A percentile compares a stretch with the other conserved stretches of the same genome.
phyloP scores from a whole-genome alignment of 2,329 filamentous ascomycete genomes.

The Aspergillus sp. region DNA sequence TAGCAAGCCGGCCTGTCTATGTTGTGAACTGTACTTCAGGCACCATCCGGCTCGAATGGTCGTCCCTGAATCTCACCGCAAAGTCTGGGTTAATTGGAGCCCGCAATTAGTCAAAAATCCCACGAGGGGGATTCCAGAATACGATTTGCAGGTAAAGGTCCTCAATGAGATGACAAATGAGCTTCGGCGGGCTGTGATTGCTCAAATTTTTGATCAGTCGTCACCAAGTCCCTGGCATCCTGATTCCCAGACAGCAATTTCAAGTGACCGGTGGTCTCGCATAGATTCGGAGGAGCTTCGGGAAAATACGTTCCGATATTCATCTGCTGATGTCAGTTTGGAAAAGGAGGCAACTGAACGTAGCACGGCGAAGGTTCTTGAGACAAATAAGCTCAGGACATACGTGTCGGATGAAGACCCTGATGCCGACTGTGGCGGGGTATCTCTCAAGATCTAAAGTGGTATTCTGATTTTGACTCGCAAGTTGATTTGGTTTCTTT shows the following conservation, averaged over 20 bases:
- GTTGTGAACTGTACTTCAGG: conserved; percentile 43
- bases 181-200: conserved; percentile 25
- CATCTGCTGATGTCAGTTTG: not conserved
- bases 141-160: conserved; percentile 20
- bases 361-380: not conserved
- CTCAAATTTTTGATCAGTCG: conserved; percentile 25
- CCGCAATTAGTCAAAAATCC: conserved; percentile 24
- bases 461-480: not conserved
- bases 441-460: conserved; percentile 2
- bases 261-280: conserved; percentile 5
- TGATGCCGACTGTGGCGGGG: conserved; percentile 9
- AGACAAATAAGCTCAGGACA: not conserved
- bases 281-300: conserved; percentile 4
- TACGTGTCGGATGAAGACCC: conserved; percentile 6
- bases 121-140: conserved; percentile 14
- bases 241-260: conserved; percentile 18
- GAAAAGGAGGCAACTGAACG: not conserved
- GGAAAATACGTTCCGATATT: not conserved
- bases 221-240: conserved; percentile 24
- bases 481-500: not conserved
- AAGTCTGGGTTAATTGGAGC: conserved; percentile 33
- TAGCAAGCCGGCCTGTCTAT: conserved; percentile 57
- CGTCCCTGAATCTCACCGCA: conserved; percentile 28
- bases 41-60: conserved; percentile 32
- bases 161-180: conserved; percentile 30